Conservation (phyloP, 169 alveolate species). For the Perkinsus olseni region DNA sequence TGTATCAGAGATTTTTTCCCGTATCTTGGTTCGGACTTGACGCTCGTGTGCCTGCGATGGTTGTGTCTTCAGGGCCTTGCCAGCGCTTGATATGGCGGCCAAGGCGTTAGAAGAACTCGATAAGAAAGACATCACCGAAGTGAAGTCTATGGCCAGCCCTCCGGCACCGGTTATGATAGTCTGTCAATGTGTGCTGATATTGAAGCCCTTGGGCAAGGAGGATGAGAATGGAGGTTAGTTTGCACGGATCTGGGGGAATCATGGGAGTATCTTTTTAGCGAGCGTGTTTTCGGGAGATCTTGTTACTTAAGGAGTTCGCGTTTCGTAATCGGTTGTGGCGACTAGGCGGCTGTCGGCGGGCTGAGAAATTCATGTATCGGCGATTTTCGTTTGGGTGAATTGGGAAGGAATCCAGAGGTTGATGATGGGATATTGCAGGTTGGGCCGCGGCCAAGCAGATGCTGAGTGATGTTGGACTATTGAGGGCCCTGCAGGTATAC, state of each 20-base stretch:
- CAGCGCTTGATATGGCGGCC: constrained; percentile 76
- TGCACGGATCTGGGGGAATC: neutral
- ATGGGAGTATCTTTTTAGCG: no score
- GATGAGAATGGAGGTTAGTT: constrained; percentile 20
- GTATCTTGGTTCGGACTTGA: no score
- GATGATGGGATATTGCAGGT: constrained; percentile 1
- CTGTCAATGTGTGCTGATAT: constrained; percentile 55
- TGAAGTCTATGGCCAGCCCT: constrained; percentile 68
- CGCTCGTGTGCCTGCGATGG: no score
- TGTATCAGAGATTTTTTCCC: no score
- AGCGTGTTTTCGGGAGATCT: no score
- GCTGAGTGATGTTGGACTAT: constrained; percentile 62
- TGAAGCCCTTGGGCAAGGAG: constrained; percentile 67
- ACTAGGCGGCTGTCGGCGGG: no score
- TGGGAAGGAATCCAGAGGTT: no score
- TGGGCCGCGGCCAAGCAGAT: constrained; percentile 74
- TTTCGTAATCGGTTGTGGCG: no score
- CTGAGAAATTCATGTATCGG: no score
- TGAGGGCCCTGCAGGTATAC: constrained; percentile 54
- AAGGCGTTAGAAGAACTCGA: constrained; percentile 59
- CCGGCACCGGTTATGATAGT: constrained; percentile 67
- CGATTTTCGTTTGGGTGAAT: no score
- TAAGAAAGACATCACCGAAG: constrained; percentile 62
- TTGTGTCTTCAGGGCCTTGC: constrained; percentile 45
- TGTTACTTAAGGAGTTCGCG: no score